phyloP scores from a whole-genome alignment of 2,329 filamentous ascomycete genomes.

The Lojkania enalia region DNA sequence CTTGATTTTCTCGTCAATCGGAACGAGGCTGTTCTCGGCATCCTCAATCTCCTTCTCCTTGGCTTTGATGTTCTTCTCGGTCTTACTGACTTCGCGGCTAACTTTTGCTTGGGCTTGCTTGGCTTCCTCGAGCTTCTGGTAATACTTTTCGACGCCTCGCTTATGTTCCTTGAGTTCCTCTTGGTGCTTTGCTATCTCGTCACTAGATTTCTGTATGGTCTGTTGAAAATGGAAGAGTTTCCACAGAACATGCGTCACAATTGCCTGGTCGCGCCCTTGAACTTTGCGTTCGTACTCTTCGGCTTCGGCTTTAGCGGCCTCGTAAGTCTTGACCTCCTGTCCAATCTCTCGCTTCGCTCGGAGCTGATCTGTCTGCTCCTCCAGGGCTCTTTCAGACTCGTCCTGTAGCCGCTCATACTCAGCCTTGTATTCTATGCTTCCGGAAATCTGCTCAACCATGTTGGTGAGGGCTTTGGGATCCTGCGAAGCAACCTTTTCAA shows the following conservation, averaged over 20 bases:
- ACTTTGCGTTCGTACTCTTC: slow-evolving; percentile 91
- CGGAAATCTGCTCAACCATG: slow-evolving; percentile 96
- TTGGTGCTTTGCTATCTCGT: slow-evolving; percentile 88
- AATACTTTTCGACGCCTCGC: slow-evolving; percentile 83
- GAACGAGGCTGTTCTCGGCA: slow-evolving; percentile 80
- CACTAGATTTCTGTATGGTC: slow-evolving; percentile 87
- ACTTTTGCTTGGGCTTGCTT: slow-evolving; percentile 81
- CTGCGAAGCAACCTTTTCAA: slow-evolving; percentile 94
- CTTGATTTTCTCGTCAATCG: slow-evolving; percentile 84
- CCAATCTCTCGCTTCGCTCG: slow-evolving; percentile 92
- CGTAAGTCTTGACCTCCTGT: slow-evolving; percentile 95
- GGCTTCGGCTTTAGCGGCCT: slow-evolving; percentile 93
- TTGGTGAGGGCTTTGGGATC: slow-evolving; percentile 91
- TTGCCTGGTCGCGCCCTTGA: slow-evolving; percentile 85
- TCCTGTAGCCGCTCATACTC: slow-evolving; percentile 91
- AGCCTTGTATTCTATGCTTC: slow-evolving; percentile 89
- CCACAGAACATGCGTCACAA: slow-evolving; percentile 93
- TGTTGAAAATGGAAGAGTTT: slow-evolving; percentile 95
- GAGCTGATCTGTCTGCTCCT: slow-evolving; percentile 86
- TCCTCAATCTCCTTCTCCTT: slow-evolving; percentile 89
- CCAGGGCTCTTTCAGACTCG: slow-evolving; percentile 81
- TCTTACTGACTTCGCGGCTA: slow-evolving; percentile 73
- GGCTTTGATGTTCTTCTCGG: slow-evolving; percentile 81
- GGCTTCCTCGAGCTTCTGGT: slow-evolving; percentile 77
- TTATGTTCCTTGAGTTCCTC: slow-evolving; percentile 92